phyloP scores from a whole-genome alignment of 257 asterid genomes.

The Nicotiana paniculata region DNA sequence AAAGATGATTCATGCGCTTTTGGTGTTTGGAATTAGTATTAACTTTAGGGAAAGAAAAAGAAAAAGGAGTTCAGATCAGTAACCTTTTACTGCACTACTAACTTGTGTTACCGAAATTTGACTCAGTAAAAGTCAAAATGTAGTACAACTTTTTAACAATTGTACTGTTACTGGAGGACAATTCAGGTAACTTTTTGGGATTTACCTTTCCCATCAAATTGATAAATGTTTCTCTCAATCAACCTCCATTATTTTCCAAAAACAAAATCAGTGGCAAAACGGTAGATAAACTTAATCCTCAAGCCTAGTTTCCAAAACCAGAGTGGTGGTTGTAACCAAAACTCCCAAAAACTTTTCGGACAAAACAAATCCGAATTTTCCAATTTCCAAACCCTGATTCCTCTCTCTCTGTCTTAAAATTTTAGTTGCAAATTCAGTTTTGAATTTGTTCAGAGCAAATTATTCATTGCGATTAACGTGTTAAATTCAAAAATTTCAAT shows the following conservation, averaged over 20 bases:
- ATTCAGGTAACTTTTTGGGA: too few species aligned
- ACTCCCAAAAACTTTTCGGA: neutral
- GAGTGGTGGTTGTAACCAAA: neutral
- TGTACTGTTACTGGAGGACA: too few species aligned
- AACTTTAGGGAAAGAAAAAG: too few species aligned
- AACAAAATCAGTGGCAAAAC: neutral
- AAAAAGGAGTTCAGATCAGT: too few species aligned
- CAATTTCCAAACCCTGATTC: neutral
- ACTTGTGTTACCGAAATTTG: too few species aligned
- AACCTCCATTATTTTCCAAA: neutral
- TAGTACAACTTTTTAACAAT: too few species aligned
- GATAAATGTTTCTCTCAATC: too few species aligned
- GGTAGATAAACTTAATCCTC: neutral
- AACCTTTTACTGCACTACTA: too few species aligned
- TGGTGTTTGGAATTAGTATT: too few species aligned
- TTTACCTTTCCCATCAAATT: too few species aligned
- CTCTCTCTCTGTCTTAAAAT: neutral
- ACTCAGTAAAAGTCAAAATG: too few species aligned
- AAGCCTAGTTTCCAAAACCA: neutral
- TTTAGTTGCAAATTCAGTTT: neutral
- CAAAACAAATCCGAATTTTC: neutral
- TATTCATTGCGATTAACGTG: neutral
- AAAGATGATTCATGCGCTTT: too few species aligned
- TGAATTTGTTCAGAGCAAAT: neutral
- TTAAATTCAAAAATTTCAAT: slow-evolving; percentile 17